Evolutionary conservation across 768 basidiomycete species (phyloP).

Genomic region (Tricholoma bakamatsutake): DNA sequence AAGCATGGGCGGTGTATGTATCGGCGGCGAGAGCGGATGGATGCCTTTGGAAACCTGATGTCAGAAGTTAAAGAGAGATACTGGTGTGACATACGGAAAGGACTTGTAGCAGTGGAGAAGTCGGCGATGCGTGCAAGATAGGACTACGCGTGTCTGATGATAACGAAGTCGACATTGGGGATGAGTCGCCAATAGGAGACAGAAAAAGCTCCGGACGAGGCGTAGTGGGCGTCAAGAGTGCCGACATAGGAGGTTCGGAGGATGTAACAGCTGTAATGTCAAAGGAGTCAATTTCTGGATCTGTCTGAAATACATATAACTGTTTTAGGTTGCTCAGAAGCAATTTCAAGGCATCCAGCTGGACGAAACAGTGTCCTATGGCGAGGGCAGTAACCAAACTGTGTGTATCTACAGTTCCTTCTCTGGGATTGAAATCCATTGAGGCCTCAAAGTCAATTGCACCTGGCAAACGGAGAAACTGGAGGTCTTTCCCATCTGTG

Average conservation of each 20-base stretch:
- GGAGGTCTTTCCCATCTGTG: constrained; percentile 18
- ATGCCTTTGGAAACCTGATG: constrained; percentile 28
- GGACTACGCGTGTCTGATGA: constrained; percentile 6
- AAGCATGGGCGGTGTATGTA: constrained; percentile 28
- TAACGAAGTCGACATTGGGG: constrained; percentile 5
- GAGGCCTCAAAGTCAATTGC: constrained; percentile 40
- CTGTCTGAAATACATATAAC: constrained; percentile 1
- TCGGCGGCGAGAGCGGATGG: constrained; percentile 40
- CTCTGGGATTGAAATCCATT: constrained; percentile 52
- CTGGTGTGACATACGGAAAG: constrained; percentile 18
- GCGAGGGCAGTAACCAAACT: constrained; percentile 43
- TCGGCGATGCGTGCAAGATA: constrained; percentile 16
- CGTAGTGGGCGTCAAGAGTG: constrained; percentile 5
- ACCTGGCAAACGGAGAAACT: constrained; percentile 43
- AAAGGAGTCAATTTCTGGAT: background rate
- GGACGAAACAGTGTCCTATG: constrained; percentile 40
- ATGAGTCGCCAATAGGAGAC: constrained; percentile 4
- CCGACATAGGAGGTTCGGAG: background rate
- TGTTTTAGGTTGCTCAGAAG: constrained; percentile 20
- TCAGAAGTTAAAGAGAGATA: constrained; percentile 12
- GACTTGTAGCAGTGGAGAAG: constrained; percentile 19
- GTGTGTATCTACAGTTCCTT: constrained; percentile 45
- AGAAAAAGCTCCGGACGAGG: constrained; percentile 6
- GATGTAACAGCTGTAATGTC: background rate
- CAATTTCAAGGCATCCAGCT: constrained; percentile 38